phyloP scores from a whole-genome alignment of 2,329 filamentous ascomycete genomes.

The Alternaria dauci region DNA sequence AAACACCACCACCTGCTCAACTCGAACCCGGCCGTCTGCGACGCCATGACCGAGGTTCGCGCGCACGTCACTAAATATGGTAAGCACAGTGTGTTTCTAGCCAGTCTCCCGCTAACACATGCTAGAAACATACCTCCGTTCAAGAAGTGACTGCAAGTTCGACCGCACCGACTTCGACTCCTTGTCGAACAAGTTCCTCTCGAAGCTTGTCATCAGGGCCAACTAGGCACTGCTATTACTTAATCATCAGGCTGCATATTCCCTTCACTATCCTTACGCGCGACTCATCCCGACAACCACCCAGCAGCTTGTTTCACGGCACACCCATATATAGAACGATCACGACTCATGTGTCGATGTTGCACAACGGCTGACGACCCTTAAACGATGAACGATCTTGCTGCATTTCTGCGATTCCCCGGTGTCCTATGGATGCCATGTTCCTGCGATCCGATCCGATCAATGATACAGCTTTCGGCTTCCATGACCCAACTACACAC shows the following conservation, averaged over 20 bases:
- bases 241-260: conserved; percentile 26
- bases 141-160: conserved; percentile 81
- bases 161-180: conserved; percentile 93
- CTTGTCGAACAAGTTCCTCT: conserved; percentile 95
- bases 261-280: conserved; percentile 25
- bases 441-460: conserved; percentile 35
- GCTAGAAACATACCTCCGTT: conserved; percentile 84
- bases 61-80: conserved; percentile 93
- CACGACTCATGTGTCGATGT: conserved; percentile 45
- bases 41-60: conserved; percentile 94
- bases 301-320: conserved; percentile 38
- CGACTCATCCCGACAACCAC: conserved; percentile 39
- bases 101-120: conserved; percentile 52
- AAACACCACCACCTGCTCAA: conserved; percentile 91
- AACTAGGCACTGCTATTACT: conserved; percentile 64
- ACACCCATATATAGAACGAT: conserved; percentile 40
- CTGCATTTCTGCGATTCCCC: conserved; percentile 50
- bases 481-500: conserved; percentile 42
- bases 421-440: conserved; percentile 46
- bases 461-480: conserved; percentile 24
- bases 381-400: conserved; percentile 46
- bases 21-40: conserved; percentile 91
- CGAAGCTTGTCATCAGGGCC: conserved; percentile 93
- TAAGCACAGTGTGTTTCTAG: conserved; percentile 60
- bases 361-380: conserved; percentile 47